A percentile compares a stretch with the other conserved stretches of the same genome.
These are phyloP conservation scores for Cladosporium sp. DNA, from an alignment of 2,329 filamentous ascomycete species.

Conservation along the genomic window DNA sequence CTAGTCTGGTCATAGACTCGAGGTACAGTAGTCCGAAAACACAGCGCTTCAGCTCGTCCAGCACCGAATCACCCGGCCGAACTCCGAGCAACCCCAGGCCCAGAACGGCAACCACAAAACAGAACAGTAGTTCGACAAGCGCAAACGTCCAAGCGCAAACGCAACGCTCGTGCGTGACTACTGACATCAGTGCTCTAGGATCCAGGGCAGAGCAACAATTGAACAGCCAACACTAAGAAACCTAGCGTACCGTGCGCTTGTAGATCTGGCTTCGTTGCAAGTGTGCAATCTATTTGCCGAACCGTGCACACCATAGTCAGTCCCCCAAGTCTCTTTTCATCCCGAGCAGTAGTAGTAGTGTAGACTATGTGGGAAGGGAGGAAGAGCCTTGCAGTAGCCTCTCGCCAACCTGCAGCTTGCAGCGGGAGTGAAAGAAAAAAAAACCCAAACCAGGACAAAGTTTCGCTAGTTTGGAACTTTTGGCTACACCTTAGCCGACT, in stretches of 20 bases:
- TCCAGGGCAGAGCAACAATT: not conserved
- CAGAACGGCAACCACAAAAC: not conserved
- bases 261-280: not conserved
- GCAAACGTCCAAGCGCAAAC: not conserved
- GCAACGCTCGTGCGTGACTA: not conserved
- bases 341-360: too few species aligned
- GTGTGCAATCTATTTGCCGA: not conserved
- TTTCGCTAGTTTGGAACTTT: not conserved
- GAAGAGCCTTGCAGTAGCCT: too few species aligned
- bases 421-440: not conserved
- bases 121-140: not conserved
- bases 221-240: not conserved
- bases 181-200: constrained; percentile 7
- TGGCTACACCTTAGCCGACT: not conserved
- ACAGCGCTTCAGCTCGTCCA: not conserved
- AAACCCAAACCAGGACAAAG: not conserved
- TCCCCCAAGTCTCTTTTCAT: too few species aligned
- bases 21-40: too few species aligned
- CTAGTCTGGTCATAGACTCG: too few species aligned
- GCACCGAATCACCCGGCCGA: not conserved
- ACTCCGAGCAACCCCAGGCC: not conserved
- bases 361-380: too few species aligned
- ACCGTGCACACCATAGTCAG: too few species aligned
- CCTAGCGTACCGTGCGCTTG: too few species aligned
- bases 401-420: too few species aligned